Evolutionary conservation across 2,329 filamentous ascomycete species (phyloP), one percentile per base, ranked within the genome.

Genomic region (Arthrobotrys musiformis): DNA sequence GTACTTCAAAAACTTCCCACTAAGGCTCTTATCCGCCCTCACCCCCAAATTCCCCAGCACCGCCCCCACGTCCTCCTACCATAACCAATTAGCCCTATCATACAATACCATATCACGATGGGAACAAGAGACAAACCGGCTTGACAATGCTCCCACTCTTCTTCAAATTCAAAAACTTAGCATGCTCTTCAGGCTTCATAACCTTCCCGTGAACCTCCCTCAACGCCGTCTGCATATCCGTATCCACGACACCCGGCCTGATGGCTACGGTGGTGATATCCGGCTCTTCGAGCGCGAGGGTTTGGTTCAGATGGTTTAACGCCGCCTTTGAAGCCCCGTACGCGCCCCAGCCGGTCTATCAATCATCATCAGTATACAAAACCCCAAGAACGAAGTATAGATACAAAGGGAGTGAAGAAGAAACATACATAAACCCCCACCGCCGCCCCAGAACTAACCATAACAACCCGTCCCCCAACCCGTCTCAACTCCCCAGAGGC

Each of bases 321-420:
- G 92, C 93, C 0, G 93, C 93, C 84, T 97, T 97, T 15, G 90
- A 89, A 1, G 92, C 90, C 0, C 93, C 93, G 81, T 97, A 97
- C 1, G 90, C 88, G 30, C 90, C 91, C 93, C 93, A 97, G 0
- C 89, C 69, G 8, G 75, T 79, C 78, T 78, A 28, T 35, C n/a
- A n/a, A n/a, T n/a, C n/a, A n/a, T 11, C n/a, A 9, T n/a, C 22
- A 56, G n/a, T n/a, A 26, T 7, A 42, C 4, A 33, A 70, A 40
- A 33, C 26, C 4, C 8, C 9, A 11, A 19, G 28, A 56, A 26
- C 9, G 33, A 46, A 33, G 37, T 22, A 15, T 42, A 48, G 26
- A n/a, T n/a, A n/a, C 13, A 42, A 24, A 42, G 19, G 6, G 15
- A 33, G 35, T 19, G 28, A 7, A 60, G 17, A 78, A n/a, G n/a